phyloP scores from a whole-genome alignment of 2,329 filamentous ascomycete species.

The Ceratocystis cacaofunesta region DNA sequence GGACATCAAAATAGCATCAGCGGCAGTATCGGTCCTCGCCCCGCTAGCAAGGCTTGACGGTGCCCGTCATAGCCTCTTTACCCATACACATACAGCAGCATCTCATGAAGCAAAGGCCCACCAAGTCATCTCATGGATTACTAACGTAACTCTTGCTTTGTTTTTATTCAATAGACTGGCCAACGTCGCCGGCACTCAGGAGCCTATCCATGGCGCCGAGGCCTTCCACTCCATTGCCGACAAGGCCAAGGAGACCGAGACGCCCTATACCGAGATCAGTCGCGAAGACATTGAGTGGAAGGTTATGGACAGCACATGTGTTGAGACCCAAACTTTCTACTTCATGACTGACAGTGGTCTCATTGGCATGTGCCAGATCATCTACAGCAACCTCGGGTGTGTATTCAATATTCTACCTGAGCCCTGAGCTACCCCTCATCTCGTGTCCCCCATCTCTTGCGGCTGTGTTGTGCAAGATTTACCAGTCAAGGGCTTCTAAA shows the following conservation, averaged over 20 bases:
- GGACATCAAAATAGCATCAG: neutral
- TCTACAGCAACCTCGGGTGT: slow-evolving; percentile 95
- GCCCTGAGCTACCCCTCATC: neutral
- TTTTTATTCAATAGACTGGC: slow-evolving; percentile 36
- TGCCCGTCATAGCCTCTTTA: neutral
- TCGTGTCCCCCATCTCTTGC: slow-evolving; percentile 18
- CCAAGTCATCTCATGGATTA: neutral
- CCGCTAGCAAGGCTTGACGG: neutral
- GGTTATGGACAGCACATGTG: slow-evolving; percentile 66
- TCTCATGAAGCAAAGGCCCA: neutral
- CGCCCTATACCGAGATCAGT: slow-evolving; percentile 64
- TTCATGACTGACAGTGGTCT: slow-evolving; percentile 64
- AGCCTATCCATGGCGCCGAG: slow-evolving; percentile 83
- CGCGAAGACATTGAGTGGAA: slow-evolving; percentile 73
- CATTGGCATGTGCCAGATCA: slow-evolving; percentile 71
- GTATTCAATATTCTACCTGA: slow-evolving; percentile 21
- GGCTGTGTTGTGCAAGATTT: slow-evolving; percentile 5
- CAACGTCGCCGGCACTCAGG: slow-evolving; percentile 84
- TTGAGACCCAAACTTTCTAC: slow-evolving; percentile 95
- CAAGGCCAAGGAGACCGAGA: slow-evolving; percentile 58
- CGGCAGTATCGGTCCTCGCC: neutral
- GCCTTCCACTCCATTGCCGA: slow-evolving; percentile 76
- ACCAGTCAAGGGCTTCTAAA: neutral
- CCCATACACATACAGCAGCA: neutral
- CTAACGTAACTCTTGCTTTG: slow-evolving; percentile 7